phyloP scores from a whole-genome alignment of 176 grass and related monocot species.

The Hsuehochloa calcarea region DNA sequence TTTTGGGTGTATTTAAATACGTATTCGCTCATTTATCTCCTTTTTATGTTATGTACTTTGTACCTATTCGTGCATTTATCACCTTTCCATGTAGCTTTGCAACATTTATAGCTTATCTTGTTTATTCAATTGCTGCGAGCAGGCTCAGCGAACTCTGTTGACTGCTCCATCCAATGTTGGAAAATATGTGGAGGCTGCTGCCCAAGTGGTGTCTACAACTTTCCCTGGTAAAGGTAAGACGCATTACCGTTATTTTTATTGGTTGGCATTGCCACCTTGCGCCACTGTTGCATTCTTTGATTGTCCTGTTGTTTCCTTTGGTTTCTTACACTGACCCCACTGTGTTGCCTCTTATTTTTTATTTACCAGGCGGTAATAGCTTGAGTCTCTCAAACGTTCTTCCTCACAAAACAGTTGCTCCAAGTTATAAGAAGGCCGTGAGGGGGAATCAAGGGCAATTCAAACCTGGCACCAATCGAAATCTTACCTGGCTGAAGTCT shows the following conservation, averaged over 20 bases:
- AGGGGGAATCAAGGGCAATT: conserved; percentile 59
- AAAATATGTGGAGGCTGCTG: conserved; percentile 26
- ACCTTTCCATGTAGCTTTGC: neutral
- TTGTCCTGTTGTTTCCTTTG: neutral
- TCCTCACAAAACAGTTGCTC: conserved; percentile 42
- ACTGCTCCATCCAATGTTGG: conserved; percentile 19
- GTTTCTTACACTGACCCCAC: conserved; percentile 19
- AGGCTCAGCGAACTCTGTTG: conserved; percentile 28
- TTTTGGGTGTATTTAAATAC: neutral
- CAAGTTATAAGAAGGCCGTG: conserved; percentile 50
- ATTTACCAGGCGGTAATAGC: conserved; percentile 48
- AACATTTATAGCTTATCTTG: neutral
- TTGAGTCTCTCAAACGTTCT: conserved; percentile 33
- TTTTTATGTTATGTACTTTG: neutral
- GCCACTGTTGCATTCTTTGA: neutral
- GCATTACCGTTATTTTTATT: neutral
- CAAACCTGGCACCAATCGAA: conserved; percentile 62
- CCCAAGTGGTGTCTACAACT: conserved; percentile 16
- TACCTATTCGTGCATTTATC: neutral
- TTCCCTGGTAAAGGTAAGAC: conserved; percentile 38
- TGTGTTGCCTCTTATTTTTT: conserved; percentile 16
- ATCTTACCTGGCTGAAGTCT: conserved; percentile 80
- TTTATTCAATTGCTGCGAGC: conserved; percentile 19
- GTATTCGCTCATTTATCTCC: neutral
- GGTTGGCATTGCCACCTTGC: neutral